phyloP scores from a whole-genome alignment of 805 yeast species.

The Hanseniaspora thailandica region DNA sequence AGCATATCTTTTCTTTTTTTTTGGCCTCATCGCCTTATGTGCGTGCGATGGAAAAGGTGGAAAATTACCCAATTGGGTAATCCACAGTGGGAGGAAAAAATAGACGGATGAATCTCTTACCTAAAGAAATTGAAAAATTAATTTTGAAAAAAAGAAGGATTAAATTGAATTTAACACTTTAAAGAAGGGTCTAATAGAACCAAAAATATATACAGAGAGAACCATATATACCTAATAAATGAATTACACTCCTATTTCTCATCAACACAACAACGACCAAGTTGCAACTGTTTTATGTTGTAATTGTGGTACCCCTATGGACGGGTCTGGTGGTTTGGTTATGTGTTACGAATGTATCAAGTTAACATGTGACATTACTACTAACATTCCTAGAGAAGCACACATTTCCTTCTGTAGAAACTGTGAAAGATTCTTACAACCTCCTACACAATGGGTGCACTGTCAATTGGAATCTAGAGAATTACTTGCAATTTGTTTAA shows the following conservation, averaged over 20 bases:
- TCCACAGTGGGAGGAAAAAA: background rate
- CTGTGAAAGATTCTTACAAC: conserved; percentile 91
- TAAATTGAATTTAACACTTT: too few species aligned
- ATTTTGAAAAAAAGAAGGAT: too few species aligned
- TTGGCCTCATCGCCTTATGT: background rate
- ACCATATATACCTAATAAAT: too few species aligned
- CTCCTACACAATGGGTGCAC: conserved; percentile 85
- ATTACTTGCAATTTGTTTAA: conserved; percentile 75
- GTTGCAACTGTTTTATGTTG: conserved; percentile 89
- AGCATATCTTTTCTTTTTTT: background rate
- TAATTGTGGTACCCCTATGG: conserved; percentile 97
- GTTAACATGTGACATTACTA: conserved; percentile 84
- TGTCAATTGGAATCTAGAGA: conserved; percentile 90
- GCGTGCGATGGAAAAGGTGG: background rate
- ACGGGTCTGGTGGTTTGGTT: conserved; percentile 82
- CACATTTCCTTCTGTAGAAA: conserved; percentile 88
- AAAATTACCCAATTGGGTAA: background rate
- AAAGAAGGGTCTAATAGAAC: too few species aligned
- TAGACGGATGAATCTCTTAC: too few species aligned
- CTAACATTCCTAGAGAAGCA: conserved; percentile 89
- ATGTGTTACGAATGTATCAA: conserved; percentile 98
- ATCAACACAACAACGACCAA: conserved; percentile 26
- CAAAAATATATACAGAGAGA: too few species aligned
- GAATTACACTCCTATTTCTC: conserved; percentile 32
- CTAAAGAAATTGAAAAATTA: too few species aligned